Percentiles rank a stretch among this genome's conserved stretches.
Evolutionary conservation across 73 alveolate genomes (phyloP).

Genomic region (Paramecium sonneborni): DNA sequence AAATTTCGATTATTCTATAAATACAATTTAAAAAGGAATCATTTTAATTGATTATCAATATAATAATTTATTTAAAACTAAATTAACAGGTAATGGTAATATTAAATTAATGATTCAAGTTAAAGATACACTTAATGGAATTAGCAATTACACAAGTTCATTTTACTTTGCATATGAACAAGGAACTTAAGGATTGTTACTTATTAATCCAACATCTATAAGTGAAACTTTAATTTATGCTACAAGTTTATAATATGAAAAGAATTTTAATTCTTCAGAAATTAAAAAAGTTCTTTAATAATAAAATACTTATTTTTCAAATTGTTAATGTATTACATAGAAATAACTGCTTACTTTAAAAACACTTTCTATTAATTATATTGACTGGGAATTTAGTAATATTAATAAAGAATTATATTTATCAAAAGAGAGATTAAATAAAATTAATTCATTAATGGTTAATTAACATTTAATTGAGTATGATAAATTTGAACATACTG

Average conservation of each 20-base stretch:
- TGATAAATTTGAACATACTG: neutral
- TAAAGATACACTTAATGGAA: neutral
- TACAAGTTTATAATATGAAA: neutral
- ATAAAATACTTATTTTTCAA: neutral
- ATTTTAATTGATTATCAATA: neutral
- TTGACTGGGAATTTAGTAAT: neutral
- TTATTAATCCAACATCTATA: neutral
- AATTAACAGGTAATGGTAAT: neutral
- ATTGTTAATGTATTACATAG: neutral
- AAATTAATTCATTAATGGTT: neutral
- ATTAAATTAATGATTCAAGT: neutral
- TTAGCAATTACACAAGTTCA: neutral
- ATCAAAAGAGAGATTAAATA: neutral
- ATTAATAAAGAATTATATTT: neutral
- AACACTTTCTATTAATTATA: neutral
- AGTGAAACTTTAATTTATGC: neutral
- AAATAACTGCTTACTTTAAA: neutral
- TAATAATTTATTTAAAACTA: neutral
- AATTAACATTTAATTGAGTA: neutral
- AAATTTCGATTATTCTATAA: neutral
- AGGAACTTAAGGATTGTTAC: neutral
- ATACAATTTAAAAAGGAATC: neutral
- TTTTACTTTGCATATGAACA: neutral
- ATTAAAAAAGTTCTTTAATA: neutral
- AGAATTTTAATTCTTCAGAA: neutral